A percentile compares a stretch with the other conserved stretches of the same genome.
Evolutionary conservation across 2,329 filamentous ascomycete genomes (phyloP).

Genomic region (Harringtonia aguacate): DNA sequence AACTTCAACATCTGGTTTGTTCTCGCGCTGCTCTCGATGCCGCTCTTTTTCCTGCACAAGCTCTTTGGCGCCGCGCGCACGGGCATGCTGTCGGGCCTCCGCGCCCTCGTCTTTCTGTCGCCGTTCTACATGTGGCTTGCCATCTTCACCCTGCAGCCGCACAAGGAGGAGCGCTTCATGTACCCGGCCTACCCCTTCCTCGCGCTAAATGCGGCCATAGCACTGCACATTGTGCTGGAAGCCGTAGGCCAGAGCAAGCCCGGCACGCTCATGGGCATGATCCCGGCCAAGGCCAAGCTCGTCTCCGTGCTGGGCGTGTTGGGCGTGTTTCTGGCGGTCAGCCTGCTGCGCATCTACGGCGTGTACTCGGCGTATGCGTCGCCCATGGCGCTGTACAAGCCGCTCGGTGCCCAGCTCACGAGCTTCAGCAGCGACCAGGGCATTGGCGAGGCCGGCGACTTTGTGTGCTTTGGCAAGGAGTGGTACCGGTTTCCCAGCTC

Average conservation of each 20-base stretch:
- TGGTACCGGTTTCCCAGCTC: constrained; percentile 97
- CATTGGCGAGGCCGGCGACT: constrained; percentile 48
- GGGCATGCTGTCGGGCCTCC: constrained; percentile 58
- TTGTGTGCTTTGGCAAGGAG: constrained; percentile 86
- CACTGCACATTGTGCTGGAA: constrained; percentile 68
- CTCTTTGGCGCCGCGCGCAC: constrained; percentile 48
- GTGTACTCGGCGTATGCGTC: constrained; percentile 75
- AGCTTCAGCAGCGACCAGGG: constrained; percentile 17
- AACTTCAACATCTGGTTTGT: constrained; percentile 97
- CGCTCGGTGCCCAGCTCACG: constrained; percentile 44
- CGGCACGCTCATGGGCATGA: constrained; percentile 54
- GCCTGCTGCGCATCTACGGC: constrained; percentile 63
- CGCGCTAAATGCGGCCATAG: constrained; percentile 76
- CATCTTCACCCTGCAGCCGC: constrained; percentile 85
- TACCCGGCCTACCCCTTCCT: constrained; percentile 91
- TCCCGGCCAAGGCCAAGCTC: constrained; percentile 68
- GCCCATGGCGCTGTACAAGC: constrained; percentile 59
- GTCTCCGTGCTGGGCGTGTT: constrained; percentile 34
- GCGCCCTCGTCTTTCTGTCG: constrained; percentile 64
- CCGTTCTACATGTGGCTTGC: constrained; percentile 93
- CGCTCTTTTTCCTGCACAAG: constrained; percentile 66
- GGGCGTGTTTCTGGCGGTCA: constrained; percentile 25
- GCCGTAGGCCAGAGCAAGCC: constrained; percentile 63
- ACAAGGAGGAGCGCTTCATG: constrained; percentile 99
- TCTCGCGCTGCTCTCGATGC: constrained; percentile 63